These are phyloP conservation scores for Skeletonema costatum DNA, from an alignment of 108 stramenopile species.

Conservation along the genomic window DNA sequence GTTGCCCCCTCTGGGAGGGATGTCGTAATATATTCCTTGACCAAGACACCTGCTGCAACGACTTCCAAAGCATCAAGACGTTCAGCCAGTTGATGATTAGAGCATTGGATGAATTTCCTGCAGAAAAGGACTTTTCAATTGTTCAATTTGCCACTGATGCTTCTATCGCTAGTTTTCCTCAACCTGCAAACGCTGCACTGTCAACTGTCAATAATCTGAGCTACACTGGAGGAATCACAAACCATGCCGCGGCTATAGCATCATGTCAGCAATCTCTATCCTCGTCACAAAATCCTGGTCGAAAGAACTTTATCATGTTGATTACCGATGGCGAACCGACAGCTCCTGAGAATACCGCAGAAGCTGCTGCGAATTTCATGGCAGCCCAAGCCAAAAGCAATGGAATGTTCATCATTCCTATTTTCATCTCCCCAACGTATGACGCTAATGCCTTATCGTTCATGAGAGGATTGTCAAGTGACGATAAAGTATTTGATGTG, in stretches of 20 bases:
- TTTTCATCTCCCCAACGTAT: conserved; percentile 18
- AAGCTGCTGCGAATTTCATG: conserved; percentile 10
- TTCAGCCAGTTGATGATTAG: conserved; percentile 31
- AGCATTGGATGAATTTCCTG: conserved; percentile 11
- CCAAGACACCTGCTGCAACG: conserved; percentile 24
- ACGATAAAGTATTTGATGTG: conserved; percentile 43
- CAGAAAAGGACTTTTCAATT: conserved; percentile 23
- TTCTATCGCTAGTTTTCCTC: conserved; percentile 9
- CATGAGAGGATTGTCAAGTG: conserved; percentile 20
- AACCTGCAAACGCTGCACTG: conserved; percentile 7
- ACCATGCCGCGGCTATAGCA: conserved; percentile 38
- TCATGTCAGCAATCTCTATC: conserved; percentile 23
- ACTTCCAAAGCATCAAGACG: conserved; percentile 24
- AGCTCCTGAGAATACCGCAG: conserved; percentile 21
- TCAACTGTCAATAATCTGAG: conserved; percentile 13
- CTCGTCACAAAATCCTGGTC: conserved; percentile 3
- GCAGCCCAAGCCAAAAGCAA: conserved; percentile 18
- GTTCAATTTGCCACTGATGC: conserved; percentile 34
- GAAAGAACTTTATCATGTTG: conserved; percentile 32
- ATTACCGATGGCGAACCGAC: conserved; percentile 41
- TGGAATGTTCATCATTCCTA: conserved; percentile 33
- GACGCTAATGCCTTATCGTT: conserved; percentile 14
- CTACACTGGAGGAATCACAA: conserved; percentile 29
- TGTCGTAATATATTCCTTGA: conserved; percentile 3
- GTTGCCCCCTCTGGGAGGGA: neutral